phyloP scores from a whole-genome alignment of 2,329 filamentous ascomycete genomes.

The Onygenales sp. region DNA sequence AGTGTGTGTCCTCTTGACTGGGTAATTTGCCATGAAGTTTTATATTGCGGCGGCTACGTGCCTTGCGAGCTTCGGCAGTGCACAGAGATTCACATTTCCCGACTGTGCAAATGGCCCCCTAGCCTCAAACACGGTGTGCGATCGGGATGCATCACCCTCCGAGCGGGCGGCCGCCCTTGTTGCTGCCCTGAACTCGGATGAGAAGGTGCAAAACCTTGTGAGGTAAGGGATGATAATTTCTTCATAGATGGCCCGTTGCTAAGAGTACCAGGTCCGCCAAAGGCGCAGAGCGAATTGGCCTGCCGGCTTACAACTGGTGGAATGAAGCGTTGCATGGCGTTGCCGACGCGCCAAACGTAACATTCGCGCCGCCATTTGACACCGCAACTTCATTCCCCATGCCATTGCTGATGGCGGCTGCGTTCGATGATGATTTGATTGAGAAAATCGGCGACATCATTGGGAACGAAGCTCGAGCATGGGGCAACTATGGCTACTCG shows the following conservation, averaged over 20 bases:
- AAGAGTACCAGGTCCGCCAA: background rate
- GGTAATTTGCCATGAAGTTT: background rate
- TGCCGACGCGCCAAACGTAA: conserved; percentile 35
- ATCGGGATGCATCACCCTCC: conserved; percentile 26
- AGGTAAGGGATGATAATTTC: conserved; percentile 13
- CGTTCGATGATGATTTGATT: conserved; percentile 54
- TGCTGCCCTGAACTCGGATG: conserved; percentile 36
- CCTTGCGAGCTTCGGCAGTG: background rate
- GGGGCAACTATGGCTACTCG: conserved; percentile 45
- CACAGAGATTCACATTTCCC: conserved; percentile 20
- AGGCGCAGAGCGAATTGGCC: conserved; percentile 43
- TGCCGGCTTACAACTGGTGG: conserved; percentile 51
- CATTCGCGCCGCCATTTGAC: conserved; percentile 44
- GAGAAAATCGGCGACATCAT: conserved; percentile 39
- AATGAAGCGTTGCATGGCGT: conserved; percentile 48
- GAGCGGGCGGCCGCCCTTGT: conserved; percentile 38
- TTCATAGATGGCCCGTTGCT: background rate
- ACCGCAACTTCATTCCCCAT: conserved; percentile 53
- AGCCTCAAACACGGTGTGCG: conserved; percentile 39
- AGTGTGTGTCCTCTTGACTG: background rate
- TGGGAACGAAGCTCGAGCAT: conserved; percentile 50
- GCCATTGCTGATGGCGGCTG: conserved; percentile 49
- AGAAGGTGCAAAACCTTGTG: conserved; percentile 42
- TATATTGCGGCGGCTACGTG: background rate
- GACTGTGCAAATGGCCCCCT: conserved; percentile 41